Percentiles rank a stretch among this genome's conserved stretches.
Conservation (phyloP, 2,329 filamentous ascomycete species). For the Fusarium aywerte region DNA sequence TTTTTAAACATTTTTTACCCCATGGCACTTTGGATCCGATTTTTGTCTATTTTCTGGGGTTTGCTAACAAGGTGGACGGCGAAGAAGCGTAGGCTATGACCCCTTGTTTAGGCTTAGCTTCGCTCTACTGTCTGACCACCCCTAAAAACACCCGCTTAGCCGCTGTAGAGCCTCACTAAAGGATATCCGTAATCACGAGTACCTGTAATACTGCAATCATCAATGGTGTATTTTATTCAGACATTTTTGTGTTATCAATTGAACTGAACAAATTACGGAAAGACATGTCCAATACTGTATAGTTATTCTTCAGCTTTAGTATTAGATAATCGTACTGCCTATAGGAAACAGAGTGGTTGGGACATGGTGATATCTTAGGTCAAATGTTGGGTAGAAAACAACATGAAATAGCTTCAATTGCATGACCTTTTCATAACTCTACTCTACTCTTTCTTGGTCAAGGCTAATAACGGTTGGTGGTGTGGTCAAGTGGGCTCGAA, state of each 20-base stretch:
- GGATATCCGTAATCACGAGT: background rate
- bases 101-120: conserved; percentile 4
- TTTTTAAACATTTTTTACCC: conserved; percentile 25
- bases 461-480: background rate
- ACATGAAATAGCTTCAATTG: conserved; percentile 11
- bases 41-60: conserved; percentile 21
- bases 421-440: background rate
- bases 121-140: conserved; percentile 6
- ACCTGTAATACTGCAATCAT: too few species aligned
- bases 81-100: conserved; percentile 11
- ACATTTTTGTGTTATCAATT: too few species aligned
- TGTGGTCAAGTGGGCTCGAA: conserved; percentile 12
- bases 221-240: too few species aligned
- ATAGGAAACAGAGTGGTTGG: too few species aligned
- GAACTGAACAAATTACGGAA: too few species aligned
- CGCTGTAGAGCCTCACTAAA: conserved; percentile 8
- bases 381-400: background rate
- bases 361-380: too few species aligned
- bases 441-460: background rate
- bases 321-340: too few species aligned
- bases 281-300: too few species aligned
- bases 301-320: too few species aligned
- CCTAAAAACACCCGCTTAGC: background rate
- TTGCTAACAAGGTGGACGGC: background rate
- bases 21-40: background rate